These are phyloP conservation scores for Gnomoniopsis smithogilvyi DNA, from an alignment of 2,329 filamentous ascomycete species.

Conservation along the genomic window DNA sequence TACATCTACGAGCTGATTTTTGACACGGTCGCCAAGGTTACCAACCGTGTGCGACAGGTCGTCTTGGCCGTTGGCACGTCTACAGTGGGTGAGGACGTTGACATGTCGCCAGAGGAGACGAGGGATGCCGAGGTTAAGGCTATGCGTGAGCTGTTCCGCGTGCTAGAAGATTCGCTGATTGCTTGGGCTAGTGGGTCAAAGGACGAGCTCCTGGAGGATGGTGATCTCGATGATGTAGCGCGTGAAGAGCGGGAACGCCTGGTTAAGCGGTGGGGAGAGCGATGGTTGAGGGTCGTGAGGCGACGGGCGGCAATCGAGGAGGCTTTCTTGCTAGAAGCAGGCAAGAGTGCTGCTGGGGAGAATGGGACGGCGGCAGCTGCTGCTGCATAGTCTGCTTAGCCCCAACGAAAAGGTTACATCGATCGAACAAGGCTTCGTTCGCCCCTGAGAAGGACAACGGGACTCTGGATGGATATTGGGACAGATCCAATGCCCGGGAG, in stretches of 20 bases:
- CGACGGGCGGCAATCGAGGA: constrained; percentile 85
- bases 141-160: constrained; percentile 76
- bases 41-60: constrained; percentile 79
- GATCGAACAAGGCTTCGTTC: not conserved
- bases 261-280: constrained; percentile 74
- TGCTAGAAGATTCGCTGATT: constrained; percentile 74
- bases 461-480: too few relatives aligned
- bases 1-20: constrained; percentile 89
- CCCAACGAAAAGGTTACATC: too few relatives aligned
- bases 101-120: constrained; percentile 55
- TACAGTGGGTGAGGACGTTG: constrained; percentile 43
- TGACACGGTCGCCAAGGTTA: constrained; percentile 87
- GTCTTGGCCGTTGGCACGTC: constrained; percentile 38
- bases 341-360: constrained; percentile 21
- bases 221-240: constrained; percentile 26
- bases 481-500: too few relatives aligned
- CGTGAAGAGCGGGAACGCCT: constrained; percentile 62
- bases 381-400: too few relatives aligned
- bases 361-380: not conserved
- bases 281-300: constrained; percentile 84
- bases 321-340: constrained; percentile 48
- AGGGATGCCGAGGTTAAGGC: constrained; percentile 66
- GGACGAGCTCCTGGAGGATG: constrained; percentile 70
- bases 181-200: constrained; percentile 71
- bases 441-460: too few relatives aligned